Conservation (phyloP, 208 protist species). For the Borovskyia barvae region DNA sequence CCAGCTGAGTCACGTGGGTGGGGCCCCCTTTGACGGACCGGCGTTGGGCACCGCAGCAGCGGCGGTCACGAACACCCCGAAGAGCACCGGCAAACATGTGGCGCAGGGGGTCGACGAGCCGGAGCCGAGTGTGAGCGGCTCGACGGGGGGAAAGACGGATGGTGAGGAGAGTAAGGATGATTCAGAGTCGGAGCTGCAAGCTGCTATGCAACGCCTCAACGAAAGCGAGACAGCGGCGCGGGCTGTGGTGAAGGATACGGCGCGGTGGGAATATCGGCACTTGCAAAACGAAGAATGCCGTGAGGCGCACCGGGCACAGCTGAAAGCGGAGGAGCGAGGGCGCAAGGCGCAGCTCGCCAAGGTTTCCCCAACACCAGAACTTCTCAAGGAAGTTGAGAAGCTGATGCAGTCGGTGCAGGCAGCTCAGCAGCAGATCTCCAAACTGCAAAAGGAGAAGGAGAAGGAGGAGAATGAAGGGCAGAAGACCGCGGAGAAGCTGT, state of each 20-base stretch:
- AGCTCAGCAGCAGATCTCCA: slow-evolving; percentile 49
- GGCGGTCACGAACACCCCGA: not conserved
- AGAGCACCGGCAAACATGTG: slow-evolving; percentile 11
- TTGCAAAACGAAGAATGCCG: slow-evolving; percentile 55
- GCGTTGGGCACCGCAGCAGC: not conserved
- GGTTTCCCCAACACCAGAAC: slow-evolving; percentile 59
- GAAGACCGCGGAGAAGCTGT: slow-evolving; percentile 40
- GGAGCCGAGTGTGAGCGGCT: slow-evolving; percentile 14
- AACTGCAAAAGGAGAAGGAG: slow-evolving; percentile 59
- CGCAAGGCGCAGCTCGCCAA: slow-evolving; percentile 60
- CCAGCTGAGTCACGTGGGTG: slow-evolving; percentile 33
- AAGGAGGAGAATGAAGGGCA: slow-evolving; percentile 55
- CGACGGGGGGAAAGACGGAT: slow-evolving; percentile 14
- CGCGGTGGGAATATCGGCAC: slow-evolving; percentile 20
- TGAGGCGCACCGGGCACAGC: slow-evolving; percentile 43
- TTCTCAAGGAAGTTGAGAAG: slow-evolving; percentile 59
- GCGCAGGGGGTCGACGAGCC: slow-evolving; percentile 3
- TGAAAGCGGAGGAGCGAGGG: slow-evolving; percentile 59
- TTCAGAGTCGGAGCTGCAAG: slow-evolving; percentile 12
- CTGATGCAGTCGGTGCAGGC: slow-evolving; percentile 47
- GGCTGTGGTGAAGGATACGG: not conserved
- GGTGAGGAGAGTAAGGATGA: slow-evolving; percentile 28
- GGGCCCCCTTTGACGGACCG: slow-evolving; percentile 26
- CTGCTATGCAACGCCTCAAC: slow-evolving; percentile 5
- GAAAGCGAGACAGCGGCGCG: slow-evolving; percentile 10